Evolutionary conservation across 2,329 filamentous ascomycete species (phyloP).

Genomic region (Coniochaeta prunicola): DNA sequence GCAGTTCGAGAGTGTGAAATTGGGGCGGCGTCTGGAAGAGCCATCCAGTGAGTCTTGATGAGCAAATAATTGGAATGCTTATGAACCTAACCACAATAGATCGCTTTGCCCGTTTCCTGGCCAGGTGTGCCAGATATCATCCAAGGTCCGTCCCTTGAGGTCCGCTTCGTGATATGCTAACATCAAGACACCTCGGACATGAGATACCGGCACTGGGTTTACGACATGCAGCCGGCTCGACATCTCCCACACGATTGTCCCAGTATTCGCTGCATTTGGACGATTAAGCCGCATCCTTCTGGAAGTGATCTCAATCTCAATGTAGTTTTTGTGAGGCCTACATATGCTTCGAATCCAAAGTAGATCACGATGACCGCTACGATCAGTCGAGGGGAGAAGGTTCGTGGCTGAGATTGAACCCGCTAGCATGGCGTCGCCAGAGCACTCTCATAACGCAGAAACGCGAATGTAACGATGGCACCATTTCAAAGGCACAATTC

Average conservation of each 20-base stretch:
- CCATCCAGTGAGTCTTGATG: constrained; percentile 4
- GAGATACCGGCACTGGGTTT: no score
- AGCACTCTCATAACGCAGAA: no score
- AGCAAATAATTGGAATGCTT: not conserved
- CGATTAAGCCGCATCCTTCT: no score
- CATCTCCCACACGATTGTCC: no score
- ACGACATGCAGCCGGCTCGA: no score
- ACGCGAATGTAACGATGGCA: not conserved
- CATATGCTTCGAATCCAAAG: no score
- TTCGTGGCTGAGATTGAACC: not conserved
- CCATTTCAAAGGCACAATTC: not conserved
- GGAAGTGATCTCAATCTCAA: no score
- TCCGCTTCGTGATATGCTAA: not conserved
- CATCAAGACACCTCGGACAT: not conserved
- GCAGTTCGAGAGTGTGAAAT: not conserved
- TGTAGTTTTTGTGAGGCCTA: no score
- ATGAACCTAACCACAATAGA: constrained; percentile 2
- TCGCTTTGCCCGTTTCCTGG: not conserved
- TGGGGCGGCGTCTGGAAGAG: not conserved
- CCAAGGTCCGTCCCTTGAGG: not conserved
- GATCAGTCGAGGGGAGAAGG: not conserved
- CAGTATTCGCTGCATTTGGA: no score
- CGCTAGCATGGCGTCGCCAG: not conserved
- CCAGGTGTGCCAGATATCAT: not conserved
- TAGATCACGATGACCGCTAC: not conserved